Evolutionary conservation across 2,329 filamentous ascomycete genomes (phyloP), one percentile per base, ranked within the genome.

Genomic region (Scedosporium dehoogii): DNA sequence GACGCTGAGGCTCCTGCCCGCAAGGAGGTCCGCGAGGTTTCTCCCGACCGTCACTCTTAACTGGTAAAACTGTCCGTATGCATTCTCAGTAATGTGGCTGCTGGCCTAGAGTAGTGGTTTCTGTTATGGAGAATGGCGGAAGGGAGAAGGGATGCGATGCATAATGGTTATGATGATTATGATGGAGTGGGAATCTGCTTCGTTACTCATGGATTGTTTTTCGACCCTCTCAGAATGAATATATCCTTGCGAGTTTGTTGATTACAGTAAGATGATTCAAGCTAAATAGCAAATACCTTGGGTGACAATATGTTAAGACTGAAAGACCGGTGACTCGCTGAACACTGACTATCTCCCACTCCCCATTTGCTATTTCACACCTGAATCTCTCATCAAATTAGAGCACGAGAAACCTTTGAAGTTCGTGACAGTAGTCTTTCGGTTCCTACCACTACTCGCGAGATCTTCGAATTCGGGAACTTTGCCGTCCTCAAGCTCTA

Each of bases 11-110:
- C 48, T 27, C 46, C n/a, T 16, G 18, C 25, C 16, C 12, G 25
- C 16, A 61, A 61, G 59, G 38, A 44, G 12, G 57, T 59, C 25
- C 29, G 38, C 9, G 46, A 61, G 59, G 48, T 61, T 42, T 58
- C 55, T 25, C 51, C 51, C 51, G 51, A 55, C 51, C 51, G 51
- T 23, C 51, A 9, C 51, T 21, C 51, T 55, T 55, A 55, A 48
- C 44, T 21, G 3, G 6, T 21, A 48, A 4, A 48, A 18, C 6
- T 18, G 3, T 18, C n/a, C 6, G 18, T n/a, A n/a, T 48, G 44
- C 16, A n/a, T n/a, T 3, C 1, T 38, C 2, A 10, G 33, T 38
- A 38, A 38, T 38, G 44, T 4, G n/a, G 3, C 44, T 10, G n/a
- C 44, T 21, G n/a, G 44, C 21, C 44, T 10, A 21, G 14, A 48